phyloP scores from a whole-genome alignment of 2,329 filamentous ascomycete genomes.

The Ceratocystis albifundus region DNA sequence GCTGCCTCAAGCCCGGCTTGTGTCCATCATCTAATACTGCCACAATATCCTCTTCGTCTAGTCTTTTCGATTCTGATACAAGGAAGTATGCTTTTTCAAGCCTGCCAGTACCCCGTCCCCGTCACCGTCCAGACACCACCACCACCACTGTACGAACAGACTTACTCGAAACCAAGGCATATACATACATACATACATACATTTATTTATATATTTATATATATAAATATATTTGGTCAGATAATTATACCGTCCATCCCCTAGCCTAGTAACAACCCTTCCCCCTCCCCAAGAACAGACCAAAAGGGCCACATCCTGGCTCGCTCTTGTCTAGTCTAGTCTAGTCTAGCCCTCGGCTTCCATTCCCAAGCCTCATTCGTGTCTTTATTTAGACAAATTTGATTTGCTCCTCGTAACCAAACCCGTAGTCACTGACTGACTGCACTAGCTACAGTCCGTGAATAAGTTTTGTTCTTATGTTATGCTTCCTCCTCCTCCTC shows the following conservation, averaged over 20 bases:
- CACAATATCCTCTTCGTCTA: not conserved
- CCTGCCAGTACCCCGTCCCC: not conserved
- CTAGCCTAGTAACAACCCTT: too few species aligned
- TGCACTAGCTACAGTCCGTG: not conserved
- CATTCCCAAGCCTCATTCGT: not conserved
- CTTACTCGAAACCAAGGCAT: too few species aligned
- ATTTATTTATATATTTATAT: too few species aligned
- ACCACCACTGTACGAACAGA: too few species aligned
- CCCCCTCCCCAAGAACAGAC: too few species aligned
- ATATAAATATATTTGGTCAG: too few species aligned
- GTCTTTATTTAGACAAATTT: constrained; percentile 13
- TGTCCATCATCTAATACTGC: too few species aligned
- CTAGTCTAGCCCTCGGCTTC: constrained; percentile 43
- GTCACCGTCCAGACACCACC: too few species aligned
- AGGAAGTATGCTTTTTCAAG: not conserved
- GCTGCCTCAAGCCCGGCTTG: not conserved
- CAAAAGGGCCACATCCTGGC: not conserved
- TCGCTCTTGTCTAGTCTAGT: not conserved
- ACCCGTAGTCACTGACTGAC: not conserved
- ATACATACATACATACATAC: too few species aligned
- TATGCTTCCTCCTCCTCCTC: not conserved
- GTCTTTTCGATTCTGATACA: not conserved
- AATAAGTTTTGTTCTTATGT: not conserved
- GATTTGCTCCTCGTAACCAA: not conserved
- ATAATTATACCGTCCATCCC: too few species aligned